These are phyloP conservation scores for Rhynchospora pubera DNA, from an alignment of 176 grass and related monocot genomes.

Conservation along the genomic window DNA sequence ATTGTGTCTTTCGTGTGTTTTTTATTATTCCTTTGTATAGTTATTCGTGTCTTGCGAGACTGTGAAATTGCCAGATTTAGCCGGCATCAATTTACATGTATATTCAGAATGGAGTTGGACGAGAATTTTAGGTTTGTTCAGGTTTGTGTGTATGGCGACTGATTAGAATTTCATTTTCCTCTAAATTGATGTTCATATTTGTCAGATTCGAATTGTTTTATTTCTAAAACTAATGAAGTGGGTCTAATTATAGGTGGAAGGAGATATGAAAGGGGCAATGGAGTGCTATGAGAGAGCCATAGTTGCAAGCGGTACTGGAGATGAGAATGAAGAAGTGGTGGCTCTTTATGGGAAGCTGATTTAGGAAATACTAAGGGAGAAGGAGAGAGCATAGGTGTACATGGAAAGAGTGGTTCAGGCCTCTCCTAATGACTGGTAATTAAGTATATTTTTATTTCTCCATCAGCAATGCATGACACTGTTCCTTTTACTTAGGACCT, in stretches of 20 bases:
- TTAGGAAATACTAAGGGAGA: conserved; percentile 58
- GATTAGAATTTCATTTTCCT: too few species aligned
- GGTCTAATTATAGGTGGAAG: conserved; percentile 33
- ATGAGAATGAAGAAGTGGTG: conserved; percentile 71
- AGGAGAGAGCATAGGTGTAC: conserved; percentile 56
- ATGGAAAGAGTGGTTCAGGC: conserved; percentile 71
- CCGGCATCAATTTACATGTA: too few species aligned
- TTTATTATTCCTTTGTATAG: too few species aligned
- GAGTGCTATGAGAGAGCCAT: conserved; percentile 79
- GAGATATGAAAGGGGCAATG: conserved; percentile 62
- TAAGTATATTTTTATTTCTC: background rate
- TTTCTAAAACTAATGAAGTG: background rate
- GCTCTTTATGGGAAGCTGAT: conserved; percentile 62
- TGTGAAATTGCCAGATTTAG: too few species aligned
- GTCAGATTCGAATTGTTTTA: background rate
- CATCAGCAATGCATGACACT: background rate
- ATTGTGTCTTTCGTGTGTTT: too few species aligned
- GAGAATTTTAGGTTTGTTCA: too few species aligned
- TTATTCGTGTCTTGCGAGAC: too few species aligned
- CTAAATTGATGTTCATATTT: too few species aligned
- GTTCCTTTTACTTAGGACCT: too few species aligned
- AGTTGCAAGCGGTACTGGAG: conserved; percentile 33
- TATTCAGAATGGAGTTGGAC: too few species aligned
- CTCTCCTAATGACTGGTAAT: conserved; percentile 73
- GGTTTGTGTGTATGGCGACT: too few species aligned